Percentiles rank a stretch among this genome's conserved stretches.
phyloP scores from a whole-genome alignment of 73 alveolate genomes.

The Breviolum minutum region DNA sequence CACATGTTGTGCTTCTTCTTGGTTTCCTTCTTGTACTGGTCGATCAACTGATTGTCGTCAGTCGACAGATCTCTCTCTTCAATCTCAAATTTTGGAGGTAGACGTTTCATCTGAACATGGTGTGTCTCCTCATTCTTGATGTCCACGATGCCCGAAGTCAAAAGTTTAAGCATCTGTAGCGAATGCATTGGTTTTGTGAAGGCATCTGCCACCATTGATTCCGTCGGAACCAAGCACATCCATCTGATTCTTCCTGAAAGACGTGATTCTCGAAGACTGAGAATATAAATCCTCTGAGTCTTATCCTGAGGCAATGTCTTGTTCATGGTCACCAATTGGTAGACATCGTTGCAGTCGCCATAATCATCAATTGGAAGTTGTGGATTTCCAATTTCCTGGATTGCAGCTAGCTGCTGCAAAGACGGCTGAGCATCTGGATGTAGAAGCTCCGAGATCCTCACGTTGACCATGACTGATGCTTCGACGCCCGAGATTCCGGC shows the following conservation, averaged over 20 bases:
- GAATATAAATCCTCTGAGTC: background rate
- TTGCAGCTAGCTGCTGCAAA: background rate
- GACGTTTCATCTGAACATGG: background rate
- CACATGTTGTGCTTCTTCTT: background rate
- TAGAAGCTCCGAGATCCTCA: background rate
- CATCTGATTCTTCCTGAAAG: background rate
- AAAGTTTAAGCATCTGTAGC: background rate
- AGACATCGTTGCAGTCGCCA: slow-evolving; percentile 8
- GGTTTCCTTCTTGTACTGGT: background rate
- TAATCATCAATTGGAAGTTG: background rate
- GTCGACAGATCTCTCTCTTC: background rate
- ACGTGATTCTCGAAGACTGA: background rate
- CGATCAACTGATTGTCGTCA: background rate
- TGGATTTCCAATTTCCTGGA: background rate
- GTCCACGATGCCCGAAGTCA: background rate
- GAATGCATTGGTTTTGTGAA: slow-evolving; percentile 17
- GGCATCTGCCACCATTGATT: slow-evolving; percentile 5
- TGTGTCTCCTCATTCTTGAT: background rate
- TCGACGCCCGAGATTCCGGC: background rate
- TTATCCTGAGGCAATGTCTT: background rate
- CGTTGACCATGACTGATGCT: background rate
- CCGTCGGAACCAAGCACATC: background rate
- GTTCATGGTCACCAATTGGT: background rate
- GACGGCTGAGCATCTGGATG: background rate
- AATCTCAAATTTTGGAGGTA: background rate